Evolutionary conservation across 2,329 filamentous ascomycete species (phyloP).

Genomic region (Aspergillus ochraceus): DNA sequence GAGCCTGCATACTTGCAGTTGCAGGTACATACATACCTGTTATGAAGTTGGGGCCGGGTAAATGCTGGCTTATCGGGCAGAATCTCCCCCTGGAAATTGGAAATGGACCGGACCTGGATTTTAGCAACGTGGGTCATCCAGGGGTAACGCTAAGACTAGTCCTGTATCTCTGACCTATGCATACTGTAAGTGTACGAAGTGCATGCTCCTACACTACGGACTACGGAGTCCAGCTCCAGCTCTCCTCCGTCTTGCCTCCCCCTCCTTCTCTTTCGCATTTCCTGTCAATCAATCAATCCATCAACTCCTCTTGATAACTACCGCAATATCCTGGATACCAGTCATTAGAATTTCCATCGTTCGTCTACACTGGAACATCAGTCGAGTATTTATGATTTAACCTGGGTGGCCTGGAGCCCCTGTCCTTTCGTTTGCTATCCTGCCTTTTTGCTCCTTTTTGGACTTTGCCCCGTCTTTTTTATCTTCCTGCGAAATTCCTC

Average conservation of each 20-base stretch:
- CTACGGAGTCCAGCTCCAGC: not conserved
- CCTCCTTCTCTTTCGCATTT: not conserved
- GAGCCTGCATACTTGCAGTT: too few relatives aligned
- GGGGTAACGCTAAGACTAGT: conserved; percentile 7
- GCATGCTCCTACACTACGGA: not conserved
- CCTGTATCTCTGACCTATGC: not conserved
- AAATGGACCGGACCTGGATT: not conserved
- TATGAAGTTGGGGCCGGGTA: too few relatives aligned
- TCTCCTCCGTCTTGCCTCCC: not conserved
- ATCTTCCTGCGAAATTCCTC: not conserved
- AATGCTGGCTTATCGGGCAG: too few relatives aligned
- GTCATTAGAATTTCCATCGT: not conserved
- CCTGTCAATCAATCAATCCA: not conserved
- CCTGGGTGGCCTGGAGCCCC: conserved; percentile 3
- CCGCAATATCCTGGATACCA: not conserved
- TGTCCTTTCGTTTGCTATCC: not conserved
- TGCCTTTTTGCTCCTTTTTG: not conserved
- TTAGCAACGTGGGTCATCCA: conserved; percentile 15
- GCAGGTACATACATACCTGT: too few relatives aligned
- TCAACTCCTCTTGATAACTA: not conserved
- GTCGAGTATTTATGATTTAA: not conserved
- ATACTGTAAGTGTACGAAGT: not conserved
- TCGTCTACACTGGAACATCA: not conserved
- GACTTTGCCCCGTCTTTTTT: not conserved
- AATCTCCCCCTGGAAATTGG: too few relatives aligned